phyloP scores from a whole-genome alignment of 768 basidiomycete genomes.

The Mycena floridula region DNA sequence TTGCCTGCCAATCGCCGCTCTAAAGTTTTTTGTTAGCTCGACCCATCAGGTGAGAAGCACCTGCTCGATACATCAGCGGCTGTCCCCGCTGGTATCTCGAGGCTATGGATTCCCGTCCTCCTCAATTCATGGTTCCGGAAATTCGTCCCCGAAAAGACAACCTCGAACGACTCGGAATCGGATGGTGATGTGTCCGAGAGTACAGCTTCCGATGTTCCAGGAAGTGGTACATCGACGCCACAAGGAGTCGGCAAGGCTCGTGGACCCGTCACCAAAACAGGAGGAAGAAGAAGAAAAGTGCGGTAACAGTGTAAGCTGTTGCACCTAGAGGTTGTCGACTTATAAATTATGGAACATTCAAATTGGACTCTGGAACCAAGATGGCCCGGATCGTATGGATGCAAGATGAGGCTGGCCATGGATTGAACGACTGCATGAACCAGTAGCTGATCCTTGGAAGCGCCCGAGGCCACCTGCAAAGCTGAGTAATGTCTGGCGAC shows the following conservation, averaged over 20 bases:
- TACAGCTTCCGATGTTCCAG: slow-evolving; percentile 38
- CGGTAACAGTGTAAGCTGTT: slow-evolving; percentile 35
- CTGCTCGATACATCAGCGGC: slow-evolving; percentile 56
- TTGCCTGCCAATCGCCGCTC: neutral
- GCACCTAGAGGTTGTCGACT: neutral
- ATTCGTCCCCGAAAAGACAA: neutral
- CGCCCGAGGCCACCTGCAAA: no score
- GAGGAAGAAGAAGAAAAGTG: slow-evolving; percentile 59
- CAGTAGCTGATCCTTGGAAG: no score
- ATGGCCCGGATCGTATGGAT: no score
- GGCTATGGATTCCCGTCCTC: slow-evolving; percentile 68
- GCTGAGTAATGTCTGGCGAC: no score
- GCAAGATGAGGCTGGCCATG: no score
- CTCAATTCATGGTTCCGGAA: slow-evolving; percentile 9
- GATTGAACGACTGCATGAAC: no score
- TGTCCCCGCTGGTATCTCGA: slow-evolving; percentile 44
- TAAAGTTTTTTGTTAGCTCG: slow-evolving; percentile 38
- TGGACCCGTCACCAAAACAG: slow-evolving; percentile 43
- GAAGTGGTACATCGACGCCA: slow-evolving; percentile 33
- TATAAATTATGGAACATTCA: no score
- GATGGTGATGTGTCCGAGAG: slow-evolving; percentile 35
- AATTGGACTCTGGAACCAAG: no score
- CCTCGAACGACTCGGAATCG: slow-evolving; percentile 16
- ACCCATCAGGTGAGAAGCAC: slow-evolving; percentile 51
- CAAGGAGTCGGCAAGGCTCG: slow-evolving; percentile 24